These are phyloP conservation scores for Cadophora sp. DNA, from an alignment of 2,329 filamentous ascomycete species.

Conservation along the genomic window DNA sequence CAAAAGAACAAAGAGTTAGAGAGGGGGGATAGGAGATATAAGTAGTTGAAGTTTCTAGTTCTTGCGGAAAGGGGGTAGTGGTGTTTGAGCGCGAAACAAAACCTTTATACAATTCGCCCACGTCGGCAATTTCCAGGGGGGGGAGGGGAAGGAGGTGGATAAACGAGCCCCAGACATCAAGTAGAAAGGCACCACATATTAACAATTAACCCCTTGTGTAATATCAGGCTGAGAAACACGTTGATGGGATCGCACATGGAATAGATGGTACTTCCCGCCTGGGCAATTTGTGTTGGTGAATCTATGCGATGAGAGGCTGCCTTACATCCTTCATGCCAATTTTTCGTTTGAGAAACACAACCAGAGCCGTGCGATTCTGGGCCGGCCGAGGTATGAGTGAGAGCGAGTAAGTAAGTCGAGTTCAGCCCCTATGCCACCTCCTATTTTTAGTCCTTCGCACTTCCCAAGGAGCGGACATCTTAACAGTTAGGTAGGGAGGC, in stretches of 20 bases:
- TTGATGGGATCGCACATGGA: constrained; percentile 7
- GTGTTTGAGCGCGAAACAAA: constrained; percentile 16
- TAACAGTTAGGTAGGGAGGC: background rate
- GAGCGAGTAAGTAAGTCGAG: background rate
- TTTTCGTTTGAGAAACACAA: constrained; percentile 1
- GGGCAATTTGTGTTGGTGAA: constrained; percentile 4
- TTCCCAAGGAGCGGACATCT: background rate
- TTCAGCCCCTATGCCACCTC: constrained; percentile 4
- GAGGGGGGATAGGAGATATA: background rate
- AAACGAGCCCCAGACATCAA: constrained; percentile 3
- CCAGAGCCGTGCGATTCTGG: background rate
- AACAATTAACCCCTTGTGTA: background rate
- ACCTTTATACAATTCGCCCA: constrained; percentile 15
- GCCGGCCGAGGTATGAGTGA: background rate
- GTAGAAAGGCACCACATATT: constrained; percentile 4
- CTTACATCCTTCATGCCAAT: constrained; percentile 11
- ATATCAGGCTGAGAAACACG: background rate
- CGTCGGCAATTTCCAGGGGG: constrained; percentile 14
- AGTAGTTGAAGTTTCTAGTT: background rate
- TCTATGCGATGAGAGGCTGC: background rate
- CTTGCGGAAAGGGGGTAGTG: background rate
- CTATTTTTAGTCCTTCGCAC: background rate
- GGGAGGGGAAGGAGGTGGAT: background rate
- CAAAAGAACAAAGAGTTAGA: background rate
- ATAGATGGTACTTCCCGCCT: background rate